Evolutionary conservation across 208 protist species (phyloP).

Genomic region (Leishmania martiniquensis): DNA sequence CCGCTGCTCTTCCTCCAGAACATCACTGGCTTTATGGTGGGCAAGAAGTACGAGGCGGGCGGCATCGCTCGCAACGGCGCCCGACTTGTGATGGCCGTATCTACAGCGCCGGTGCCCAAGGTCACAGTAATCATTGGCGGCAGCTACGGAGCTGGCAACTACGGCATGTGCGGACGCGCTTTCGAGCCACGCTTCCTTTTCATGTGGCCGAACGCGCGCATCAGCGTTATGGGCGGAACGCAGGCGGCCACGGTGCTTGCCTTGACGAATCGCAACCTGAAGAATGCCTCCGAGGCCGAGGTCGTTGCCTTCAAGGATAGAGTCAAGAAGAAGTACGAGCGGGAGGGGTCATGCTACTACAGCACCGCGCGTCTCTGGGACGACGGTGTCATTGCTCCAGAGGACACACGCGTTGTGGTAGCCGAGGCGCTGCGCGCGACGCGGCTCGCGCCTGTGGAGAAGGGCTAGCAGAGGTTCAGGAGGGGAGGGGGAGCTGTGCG

Average conservation of each 20-base stretch:
- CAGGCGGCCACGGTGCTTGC: slow-evolving; percentile 94
- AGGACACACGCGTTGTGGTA: slow-evolving; percentile 86
- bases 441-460: slow-evolving; percentile 67
- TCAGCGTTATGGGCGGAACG: slow-evolving; percentile 97
- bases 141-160: slow-evolving; percentile 97
- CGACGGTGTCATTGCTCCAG: slow-evolving; percentile 95
- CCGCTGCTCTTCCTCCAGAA: slow-evolving; percentile 98
- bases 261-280: slow-evolving; percentile 66
- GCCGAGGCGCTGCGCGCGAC: slow-evolving; percentile 82
- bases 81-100: slow-evolving; percentile 96
- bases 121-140: slow-evolving; percentile 96
- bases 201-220: slow-evolving; percentile 97
- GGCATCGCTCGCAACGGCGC: slow-evolving; percentile 98
- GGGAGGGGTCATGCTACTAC: slow-evolving; percentile 94
- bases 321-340: slow-evolving; percentile 92
- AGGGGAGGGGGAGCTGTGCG: background rate
- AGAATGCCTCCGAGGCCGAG: slow-evolving; percentile 50
- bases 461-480: background rate
- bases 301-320: slow-evolving; percentile 68
- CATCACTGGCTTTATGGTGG: slow-evolving; percentile 95
- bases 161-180: slow-evolving; percentile 97
- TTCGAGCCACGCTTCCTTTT: slow-evolving; percentile 94
- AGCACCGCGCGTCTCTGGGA: slow-evolving; percentile 96
- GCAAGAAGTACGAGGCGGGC: slow-evolving; percentile 90
- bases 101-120: slow-evolving; percentile 94